Evolutionary conservation across 179 eudicot genomes (phyloP), one percentile per base, ranked within the genome.

Genomic region (Heliamphora pulchella): DNA sequence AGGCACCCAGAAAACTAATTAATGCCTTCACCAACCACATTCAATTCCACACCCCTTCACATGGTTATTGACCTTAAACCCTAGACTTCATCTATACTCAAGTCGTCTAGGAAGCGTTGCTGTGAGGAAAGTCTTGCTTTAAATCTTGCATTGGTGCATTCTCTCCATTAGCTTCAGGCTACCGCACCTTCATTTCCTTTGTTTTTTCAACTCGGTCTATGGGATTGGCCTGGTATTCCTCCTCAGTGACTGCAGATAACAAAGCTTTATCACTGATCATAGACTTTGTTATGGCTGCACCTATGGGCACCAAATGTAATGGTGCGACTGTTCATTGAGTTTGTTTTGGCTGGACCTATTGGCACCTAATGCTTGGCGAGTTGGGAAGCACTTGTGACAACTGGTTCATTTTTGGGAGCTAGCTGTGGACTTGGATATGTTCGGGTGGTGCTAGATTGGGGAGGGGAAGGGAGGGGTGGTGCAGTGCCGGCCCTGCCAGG

Each of bases 361-460:
- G 3, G 87, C 89, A 66, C 87, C 89, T 13, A 87, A 63, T 55
- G 89, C 89, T 83, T 85, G 89, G 70, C 76, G 83, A 31, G 80
- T 81, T 48, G 85, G 43, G 80, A 87, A 87, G 76, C 57, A 10
- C 80, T 83, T 87, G 50, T 80, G 69, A 80, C 89, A 87, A 64
- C 68, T 80, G 80, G 64, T 83, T 70, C 89, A 87, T 59, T 66
- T 81, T 85, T 79, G 81, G 75, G 75, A 8, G 61, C 81, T 54
- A 54, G 8, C 58, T 3, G 18, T 39, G 20, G 70, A 15, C 58
- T 8, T 54, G 58, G 11, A 54, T 54, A 8, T 54, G 58, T 8
- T 54, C 58, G 2, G 11, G 8, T 54, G 10, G 58, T 54, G 2
- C 20, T 8, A 4, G 39, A 31, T 31, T 31, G 31, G 31, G 31